Evolutionary conservation across 257 asterid species (phyloP), one percentile per base, ranked within the genome.

Genomic region (Striga asiatica): DNA sequence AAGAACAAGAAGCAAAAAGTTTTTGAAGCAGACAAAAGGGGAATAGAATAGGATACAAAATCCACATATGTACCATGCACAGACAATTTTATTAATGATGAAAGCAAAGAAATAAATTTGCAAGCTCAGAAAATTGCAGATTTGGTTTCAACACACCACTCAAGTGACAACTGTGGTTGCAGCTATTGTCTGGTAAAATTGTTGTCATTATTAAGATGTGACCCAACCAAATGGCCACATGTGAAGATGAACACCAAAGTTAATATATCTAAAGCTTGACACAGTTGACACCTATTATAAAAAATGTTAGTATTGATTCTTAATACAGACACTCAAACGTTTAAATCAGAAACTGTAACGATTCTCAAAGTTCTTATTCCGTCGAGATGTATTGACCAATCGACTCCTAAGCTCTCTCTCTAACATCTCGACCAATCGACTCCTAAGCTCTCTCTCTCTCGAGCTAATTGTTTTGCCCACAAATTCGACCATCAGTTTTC

Each of bases 201-300:
- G 5, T 45, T 47, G 50, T 57, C 58, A 51, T 54, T 54, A 60
- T 50, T 37, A 58, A 39, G 58, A 27, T 49, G 55, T 29, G 67
- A 58, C 63, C 61, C 7, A 38, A 46, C 59, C 45, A 38, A 68
- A 61, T 52, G 62, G 63, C 58, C 28, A 66, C 75, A 66, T 66
- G 65, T 55, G 62, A 58, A 48, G 7, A 31, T 49, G 49, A 46
- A 46, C 51, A 9, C 12, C 34, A 24, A 31, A 61, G 48, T 34
- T 56, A 24, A 13, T 1, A 29, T n/a, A n/a, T n/a, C n/a, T n/a
- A n/a, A n/a, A n/a, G n/a, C n/a, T n/a, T n/a, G n/a, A n/a, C n/a
- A n/a, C n/a, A n/a, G n/a, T n/a, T n/a, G n/a, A n/a, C n/a, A n/a
- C n/a, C n/a, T n/a, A n/a, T 1, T 1, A 1, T 5, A 29, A 29